Conservation (phyloP, 495 filamentous ascomycete genomes). For the Aspergillus cavernicola region DNA sequence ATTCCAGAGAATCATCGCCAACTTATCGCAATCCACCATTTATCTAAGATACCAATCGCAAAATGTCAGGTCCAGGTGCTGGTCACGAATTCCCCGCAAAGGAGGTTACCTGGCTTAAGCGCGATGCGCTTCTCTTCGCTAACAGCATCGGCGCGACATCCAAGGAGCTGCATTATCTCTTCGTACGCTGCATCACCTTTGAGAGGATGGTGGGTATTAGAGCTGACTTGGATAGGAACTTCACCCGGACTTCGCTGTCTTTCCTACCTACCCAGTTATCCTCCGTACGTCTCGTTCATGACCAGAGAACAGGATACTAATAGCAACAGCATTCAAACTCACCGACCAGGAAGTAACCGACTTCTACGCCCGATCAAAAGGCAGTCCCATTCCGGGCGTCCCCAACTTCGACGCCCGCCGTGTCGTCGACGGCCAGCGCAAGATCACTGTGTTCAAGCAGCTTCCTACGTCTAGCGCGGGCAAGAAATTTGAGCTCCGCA, state of each 20-base stretch:
- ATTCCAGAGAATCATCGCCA: no score
- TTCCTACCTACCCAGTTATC: conserved; percentile 83
- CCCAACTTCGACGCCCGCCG: conserved; percentile 71
- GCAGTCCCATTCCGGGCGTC: conserved; percentile 65
- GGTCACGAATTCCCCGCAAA: conserved; percentile 73
- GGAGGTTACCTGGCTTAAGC: conserved; percentile 78
- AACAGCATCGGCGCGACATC: conserved; percentile 78
- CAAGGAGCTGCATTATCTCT: conserved; percentile 90
- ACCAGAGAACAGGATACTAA: background rate
- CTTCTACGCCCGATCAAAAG: conserved; percentile 67
- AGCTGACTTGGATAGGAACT: conserved; percentile 55
- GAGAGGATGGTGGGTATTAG: background rate
- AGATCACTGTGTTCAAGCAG: conserved; percentile 71
- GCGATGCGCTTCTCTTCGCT: conserved; percentile 82
- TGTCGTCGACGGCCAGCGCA: conserved; percentile 82
- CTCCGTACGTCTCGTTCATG: conserved; percentile 53
- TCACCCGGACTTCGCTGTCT: conserved; percentile 76
- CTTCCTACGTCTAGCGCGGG: conserved; percentile 71
- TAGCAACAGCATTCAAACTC: conserved; percentile 67
- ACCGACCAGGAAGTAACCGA: conserved; percentile 75
- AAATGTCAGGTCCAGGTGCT: conserved; percentile 59
- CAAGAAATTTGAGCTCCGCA: conserved; percentile 69
- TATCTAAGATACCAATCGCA: no score
- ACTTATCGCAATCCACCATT: no score
- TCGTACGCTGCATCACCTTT: conserved; percentile 43